Evolutionary conservation across 1,284 basidiomycete genomes (phyloP), one percentile per base, ranked within the genome.

Genomic region (Trametes versicolor): DNA sequence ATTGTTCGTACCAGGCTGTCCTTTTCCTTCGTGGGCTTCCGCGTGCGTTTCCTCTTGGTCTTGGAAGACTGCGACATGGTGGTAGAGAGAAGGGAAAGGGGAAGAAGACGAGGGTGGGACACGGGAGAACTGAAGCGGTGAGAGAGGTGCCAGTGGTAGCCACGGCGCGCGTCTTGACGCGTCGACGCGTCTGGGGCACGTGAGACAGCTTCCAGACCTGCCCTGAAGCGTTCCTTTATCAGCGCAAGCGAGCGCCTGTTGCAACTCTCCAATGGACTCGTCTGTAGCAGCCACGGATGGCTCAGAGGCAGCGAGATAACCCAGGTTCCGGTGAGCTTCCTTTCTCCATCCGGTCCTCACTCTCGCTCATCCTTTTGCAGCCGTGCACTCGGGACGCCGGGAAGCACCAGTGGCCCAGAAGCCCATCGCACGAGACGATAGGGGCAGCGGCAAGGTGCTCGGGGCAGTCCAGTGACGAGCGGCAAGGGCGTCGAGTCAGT

Each of bases 241-340:
- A 58, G 37, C 49, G 45, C 19, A 4, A 8, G 1, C 23, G 23
- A 36, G 63, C 50, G 52, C 43, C 39, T 45, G 7, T 5, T 15
- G 6, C 17, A 5, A 8, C 60, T 52, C 58, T 69, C n/a, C 60
- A 69, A 69, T 69, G 68, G 68, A 69, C 68, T 69, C 65, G 50
- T 59, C 59, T 17, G 49, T 45, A 19, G 17, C 15, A 51, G 47
- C 51, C 23, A 21, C 29, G 23, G 27, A 39, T 36, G 61, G 50
- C 56, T 53, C 27, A 23, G 29, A 15, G 41, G 23, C 32, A 37
- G 49, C 36, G 61, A 66, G 65, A 58, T 21, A 60, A 63, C 65
- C 65, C 65, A 66, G 65, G 61, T 54, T 56, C 58, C 58, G 61
- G 65, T 63, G 23, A 66, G 61, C n/a, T 23, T 2, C 23, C 6